phyloP scores from a whole-genome alignment of 257 asterid species.

The Fraxinus cuspidata region DNA sequence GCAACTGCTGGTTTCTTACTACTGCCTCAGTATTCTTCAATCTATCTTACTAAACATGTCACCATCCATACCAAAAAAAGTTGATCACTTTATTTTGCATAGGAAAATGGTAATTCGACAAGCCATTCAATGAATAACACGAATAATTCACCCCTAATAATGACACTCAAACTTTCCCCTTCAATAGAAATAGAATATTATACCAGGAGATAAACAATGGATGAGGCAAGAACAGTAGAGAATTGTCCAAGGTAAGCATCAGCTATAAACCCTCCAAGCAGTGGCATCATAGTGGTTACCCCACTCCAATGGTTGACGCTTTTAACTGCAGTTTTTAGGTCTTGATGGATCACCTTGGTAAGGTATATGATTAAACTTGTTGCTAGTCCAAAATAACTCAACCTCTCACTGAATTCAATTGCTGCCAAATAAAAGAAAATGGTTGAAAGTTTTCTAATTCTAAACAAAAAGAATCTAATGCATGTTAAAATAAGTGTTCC shows the following conservation, averaged over 20 bases:
- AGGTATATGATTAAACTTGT: slow-evolving; percentile 80
- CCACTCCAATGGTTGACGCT: slow-evolving; percentile 84
- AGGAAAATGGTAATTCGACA: too few species aligned
- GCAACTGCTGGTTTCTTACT: background rate
- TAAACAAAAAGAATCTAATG: background rate
- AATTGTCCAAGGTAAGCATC: slow-evolving; percentile 92
- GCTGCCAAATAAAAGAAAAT: slow-evolving; percentile 38
- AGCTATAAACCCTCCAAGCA: slow-evolving; percentile 85
- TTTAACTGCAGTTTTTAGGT: slow-evolving; percentile 73
- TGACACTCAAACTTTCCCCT: too few species aligned
- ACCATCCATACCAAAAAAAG: too few species aligned
- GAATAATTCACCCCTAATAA: too few species aligned
- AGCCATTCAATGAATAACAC: too few species aligned
- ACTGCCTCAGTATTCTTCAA: background rate
- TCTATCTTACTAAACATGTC: background rate
- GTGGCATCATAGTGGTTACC: slow-evolving; percentile 78
- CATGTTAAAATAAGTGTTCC: background rate
- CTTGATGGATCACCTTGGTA: slow-evolving; percentile 71
- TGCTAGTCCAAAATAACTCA: slow-evolving; percentile 80
- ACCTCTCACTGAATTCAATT: slow-evolving; percentile 82
- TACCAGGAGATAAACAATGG: slow-evolving; percentile 71
- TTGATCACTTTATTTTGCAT: too few species aligned
- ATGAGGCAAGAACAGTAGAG: slow-evolving; percentile 63
- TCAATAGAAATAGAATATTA: too few species aligned
- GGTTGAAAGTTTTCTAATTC: background rate